Evolutionary conservation across 148 eudicot species (phyloP).

Genomic region (Cornus kousa): DNA sequence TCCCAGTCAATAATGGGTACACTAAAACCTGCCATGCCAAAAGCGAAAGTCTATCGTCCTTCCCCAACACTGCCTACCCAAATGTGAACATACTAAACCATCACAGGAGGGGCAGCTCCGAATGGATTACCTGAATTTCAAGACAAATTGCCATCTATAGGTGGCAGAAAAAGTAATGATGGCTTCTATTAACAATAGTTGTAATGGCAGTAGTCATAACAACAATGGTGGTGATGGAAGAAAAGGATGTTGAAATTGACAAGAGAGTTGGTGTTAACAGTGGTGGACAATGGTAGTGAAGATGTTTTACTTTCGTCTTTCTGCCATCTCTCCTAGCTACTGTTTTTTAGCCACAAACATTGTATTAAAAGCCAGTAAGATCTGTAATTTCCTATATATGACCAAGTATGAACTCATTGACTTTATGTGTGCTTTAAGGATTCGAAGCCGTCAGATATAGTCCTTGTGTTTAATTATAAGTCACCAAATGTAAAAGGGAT

Average conservation of each 20-base stretch:
- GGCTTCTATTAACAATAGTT: no score
- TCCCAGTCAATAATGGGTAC: no score
- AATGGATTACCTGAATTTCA: neutral
- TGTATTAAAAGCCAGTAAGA: neutral
- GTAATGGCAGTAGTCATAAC: neutral
- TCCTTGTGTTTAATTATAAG: neutral
- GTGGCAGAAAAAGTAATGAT: neutral
- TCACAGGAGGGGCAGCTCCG: neutral
- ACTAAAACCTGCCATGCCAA: neutral
- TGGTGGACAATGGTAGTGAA: neutral
- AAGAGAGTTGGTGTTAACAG: neutral
- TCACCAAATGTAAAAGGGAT: neutral
- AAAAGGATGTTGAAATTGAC: neutral
- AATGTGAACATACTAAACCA: neutral
- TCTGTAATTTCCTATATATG: neutral
- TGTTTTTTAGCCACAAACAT: no score
- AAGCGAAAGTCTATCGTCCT: no score
- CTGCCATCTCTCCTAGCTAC: neutral
- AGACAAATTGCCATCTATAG: no score
- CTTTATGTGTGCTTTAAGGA: neutral
- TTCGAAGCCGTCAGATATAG: neutral
- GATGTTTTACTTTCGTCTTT: neutral
- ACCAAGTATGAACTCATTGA: neutral
- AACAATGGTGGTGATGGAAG: neutral
- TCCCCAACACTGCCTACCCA: neutral